A percentile compares a stretch with the other conserved stretches of the same genome.
Conservation (phyloP, 2,329 filamentous ascomycete genomes). For the Aspergillus phoenicis region DNA sequence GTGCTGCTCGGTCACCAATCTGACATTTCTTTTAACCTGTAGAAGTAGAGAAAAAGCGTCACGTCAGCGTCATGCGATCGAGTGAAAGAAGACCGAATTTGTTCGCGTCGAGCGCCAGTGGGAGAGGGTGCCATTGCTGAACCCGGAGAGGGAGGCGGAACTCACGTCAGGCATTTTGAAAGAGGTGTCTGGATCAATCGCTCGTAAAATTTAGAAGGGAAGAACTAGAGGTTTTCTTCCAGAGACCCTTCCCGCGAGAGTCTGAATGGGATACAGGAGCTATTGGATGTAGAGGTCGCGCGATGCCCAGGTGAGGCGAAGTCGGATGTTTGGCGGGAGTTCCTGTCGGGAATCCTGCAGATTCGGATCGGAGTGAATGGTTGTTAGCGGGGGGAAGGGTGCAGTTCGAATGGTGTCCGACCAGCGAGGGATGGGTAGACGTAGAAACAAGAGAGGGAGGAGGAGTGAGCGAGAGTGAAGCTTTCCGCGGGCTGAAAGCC, state of each 20-base stretch:
- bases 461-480: constrained; percentile 8
- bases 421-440: constrained; percentile 1
- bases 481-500: constrained; percentile 7
- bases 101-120: constrained; percentile 11
- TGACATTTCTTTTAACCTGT: constrained; percentile 80
- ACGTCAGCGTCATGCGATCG: constrained; percentile 28
- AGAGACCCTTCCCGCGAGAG: background rate
- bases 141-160: constrained; percentile 10
- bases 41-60: constrained; percentile 5
- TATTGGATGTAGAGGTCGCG: background rate
- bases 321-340: background rate
- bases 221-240: background rate
- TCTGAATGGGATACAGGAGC: background rate
- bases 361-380: background rate
- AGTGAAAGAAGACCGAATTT: background rate
- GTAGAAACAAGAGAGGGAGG: constrained; percentile 2
- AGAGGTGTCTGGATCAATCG: constrained; percentile 2
- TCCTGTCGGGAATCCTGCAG: background rate
- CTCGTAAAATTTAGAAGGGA: constrained; percentile 9
- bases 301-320: background rate
- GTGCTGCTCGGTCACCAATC: constrained; percentile 89
- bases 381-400: background rate
- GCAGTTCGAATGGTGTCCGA: background rate
- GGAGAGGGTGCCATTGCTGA: background rate
- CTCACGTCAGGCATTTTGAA: constrained; percentile 42